phyloP scores from a whole-genome alignment of 2,329 filamentous ascomycete genomes.

The Ophiostoma ulmi region DNA sequence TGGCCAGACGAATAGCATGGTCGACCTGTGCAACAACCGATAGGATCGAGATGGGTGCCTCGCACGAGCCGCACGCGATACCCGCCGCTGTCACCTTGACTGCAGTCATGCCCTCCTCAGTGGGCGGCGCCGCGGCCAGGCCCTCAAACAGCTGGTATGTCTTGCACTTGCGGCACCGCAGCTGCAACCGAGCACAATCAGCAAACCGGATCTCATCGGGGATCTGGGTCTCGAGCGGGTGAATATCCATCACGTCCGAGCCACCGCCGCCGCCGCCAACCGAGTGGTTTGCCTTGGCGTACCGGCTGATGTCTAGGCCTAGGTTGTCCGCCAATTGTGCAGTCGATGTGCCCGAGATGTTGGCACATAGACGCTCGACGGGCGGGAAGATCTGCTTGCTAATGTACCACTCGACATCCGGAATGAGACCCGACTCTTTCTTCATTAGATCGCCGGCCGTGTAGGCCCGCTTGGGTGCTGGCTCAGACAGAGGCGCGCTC shows the following conservation, averaged over 20 bases:
- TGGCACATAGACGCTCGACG: conserved; percentile 94
- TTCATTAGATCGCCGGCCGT: conserved; percentile 81
- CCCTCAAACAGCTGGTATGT: conserved; percentile 69
- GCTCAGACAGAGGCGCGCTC: conserved; percentile 49
- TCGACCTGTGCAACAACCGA: conserved; percentile 84
- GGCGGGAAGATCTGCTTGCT: conserved; percentile 98
- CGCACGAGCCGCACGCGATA: conserved; percentile 67
- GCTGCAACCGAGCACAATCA: conserved; percentile 67
- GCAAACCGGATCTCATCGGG: conserved; percentile 86
- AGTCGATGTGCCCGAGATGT: conserved; percentile 88
- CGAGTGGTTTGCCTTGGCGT: conserved; percentile 44
- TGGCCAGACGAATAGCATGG: conserved; percentile 70
- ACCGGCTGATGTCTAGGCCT: conserved; percentile 84
- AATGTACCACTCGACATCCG: conserved; percentile 96
- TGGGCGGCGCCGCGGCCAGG: conserved; percentile 37
- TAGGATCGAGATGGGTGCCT: conserved; percentile 59
- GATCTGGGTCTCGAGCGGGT: conserved; percentile 89
- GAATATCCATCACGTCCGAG: conserved; percentile 61
- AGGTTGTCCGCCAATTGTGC: conserved; percentile 87
- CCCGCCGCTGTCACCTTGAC: conserved; percentile 64
- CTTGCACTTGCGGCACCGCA: conserved; percentile 80
- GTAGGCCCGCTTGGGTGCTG: conserved; percentile 82
- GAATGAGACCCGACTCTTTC: conserved; percentile 65
- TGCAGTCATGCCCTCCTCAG: neutral
- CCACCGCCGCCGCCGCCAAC: conserved; percentile 43